Evolutionary conservation across 257 asterid species (phyloP).

Genomic region (Linaria vulgaris): DNA sequence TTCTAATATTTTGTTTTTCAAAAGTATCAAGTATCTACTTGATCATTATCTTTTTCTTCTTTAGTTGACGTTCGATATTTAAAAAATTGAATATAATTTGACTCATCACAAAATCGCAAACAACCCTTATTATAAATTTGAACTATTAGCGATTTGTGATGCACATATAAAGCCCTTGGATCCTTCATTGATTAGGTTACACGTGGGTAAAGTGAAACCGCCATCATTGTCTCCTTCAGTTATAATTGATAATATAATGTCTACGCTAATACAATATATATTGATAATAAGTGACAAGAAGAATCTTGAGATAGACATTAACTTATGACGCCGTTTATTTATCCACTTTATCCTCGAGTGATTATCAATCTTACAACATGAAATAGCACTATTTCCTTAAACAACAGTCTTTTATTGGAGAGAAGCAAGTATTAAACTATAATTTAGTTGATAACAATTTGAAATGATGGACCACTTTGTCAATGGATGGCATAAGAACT

Average conservation of each 20-base stretch:
- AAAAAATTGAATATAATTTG: too few species aligned
- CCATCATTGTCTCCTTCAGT: not conserved
- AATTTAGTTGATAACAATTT: not conserved
- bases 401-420: constrained; percentile 7
- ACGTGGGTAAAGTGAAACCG: not conserved
- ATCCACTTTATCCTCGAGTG: not conserved
- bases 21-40: too few species aligned
- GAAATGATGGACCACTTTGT: constrained; percentile 11
- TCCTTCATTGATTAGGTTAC: not conserved
- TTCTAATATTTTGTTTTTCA: too few species aligned
- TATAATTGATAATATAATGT: not conserved
- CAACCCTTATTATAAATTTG: too few species aligned
- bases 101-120: too few species aligned
- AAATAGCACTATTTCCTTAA: constrained; percentile 8
- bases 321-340: not conserved
- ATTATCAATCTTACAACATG: not conserved
- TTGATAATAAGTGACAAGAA: not conserved
- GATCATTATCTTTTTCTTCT: too few species aligned
- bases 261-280: too few species aligned
- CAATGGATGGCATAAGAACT: not conserved
- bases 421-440: constrained; percentile 14
- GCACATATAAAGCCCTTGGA: too few species aligned
- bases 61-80: too few species aligned
- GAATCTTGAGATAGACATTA: not conserved
- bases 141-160: too few species aligned